phyloP scores from a whole-genome alignment of 148 eudicot genomes.

The Gaultheria prostrata region DNA sequence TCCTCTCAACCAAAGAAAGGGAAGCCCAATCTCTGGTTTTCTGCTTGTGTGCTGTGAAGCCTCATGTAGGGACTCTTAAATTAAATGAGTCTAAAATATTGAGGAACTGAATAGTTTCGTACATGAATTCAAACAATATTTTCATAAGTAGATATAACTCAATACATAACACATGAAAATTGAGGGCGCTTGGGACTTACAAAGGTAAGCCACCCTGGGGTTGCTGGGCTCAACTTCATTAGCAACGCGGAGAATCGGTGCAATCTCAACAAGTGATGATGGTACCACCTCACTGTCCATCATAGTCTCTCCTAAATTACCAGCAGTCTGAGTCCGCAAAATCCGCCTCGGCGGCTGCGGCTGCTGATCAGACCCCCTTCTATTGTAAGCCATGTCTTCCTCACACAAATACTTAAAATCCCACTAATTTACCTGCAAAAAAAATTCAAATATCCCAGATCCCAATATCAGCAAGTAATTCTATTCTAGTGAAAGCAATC shows the following conservation, averaged over 20 bases:
- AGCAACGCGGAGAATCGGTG: slow-evolving; percentile 71
- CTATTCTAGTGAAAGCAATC: not conserved
- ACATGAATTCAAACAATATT: no score
- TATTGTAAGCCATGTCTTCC: slow-evolving; percentile 40
- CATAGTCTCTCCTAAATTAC: slow-evolving; percentile 57
- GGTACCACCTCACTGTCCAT: slow-evolving; percentile 76
- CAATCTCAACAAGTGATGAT: slow-evolving; percentile 61
- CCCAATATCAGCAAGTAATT: not conserved
- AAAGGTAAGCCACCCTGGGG: slow-evolving; percentile 64
- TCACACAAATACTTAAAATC: slow-evolving; percentile 8
- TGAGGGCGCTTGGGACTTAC: slow-evolving; percentile 31
- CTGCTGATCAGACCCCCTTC: slow-evolving; percentile 44
- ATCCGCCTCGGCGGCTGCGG: slow-evolving; percentile 42
- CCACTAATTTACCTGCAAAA: slow-evolving; percentile 22
- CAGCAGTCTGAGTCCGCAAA: slow-evolving; percentile 58
- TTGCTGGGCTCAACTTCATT: slow-evolving; percentile 62
- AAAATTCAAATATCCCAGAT: not conserved
- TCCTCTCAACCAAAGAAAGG: not conserved
- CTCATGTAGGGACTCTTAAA: not conserved
- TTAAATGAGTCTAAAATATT: not conserved
- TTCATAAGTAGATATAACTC: not conserved
- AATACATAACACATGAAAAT: not conserved
- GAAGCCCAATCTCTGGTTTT: not conserved
- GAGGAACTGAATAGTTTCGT: not conserved
- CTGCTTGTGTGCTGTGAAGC: not conserved